Conservation (phyloP, 495 filamentous ascomycete genomes). For the Tuber melanosporum region DNA sequence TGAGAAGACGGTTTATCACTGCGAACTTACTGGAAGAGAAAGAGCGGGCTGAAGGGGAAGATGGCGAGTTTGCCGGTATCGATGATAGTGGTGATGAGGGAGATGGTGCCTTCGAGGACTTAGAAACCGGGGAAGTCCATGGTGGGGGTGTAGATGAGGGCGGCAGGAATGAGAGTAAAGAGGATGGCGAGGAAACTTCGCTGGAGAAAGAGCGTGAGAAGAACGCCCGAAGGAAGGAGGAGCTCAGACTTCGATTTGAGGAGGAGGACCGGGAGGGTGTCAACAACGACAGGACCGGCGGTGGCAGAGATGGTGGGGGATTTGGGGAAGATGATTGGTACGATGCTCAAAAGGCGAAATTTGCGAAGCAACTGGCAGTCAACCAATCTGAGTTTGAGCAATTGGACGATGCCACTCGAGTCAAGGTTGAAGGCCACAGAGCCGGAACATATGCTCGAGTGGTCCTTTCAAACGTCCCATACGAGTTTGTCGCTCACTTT, state of each 20-base stretch:
- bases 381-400: slow-evolving; percentile 86
- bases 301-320: slow-evolving; percentile 56
- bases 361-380: slow-evolving; percentile 90
- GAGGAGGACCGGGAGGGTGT: slow-evolving; percentile 95
- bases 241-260: slow-evolving; percentile 87
- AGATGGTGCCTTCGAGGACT: slow-evolving; percentile 82
- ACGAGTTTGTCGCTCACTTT: slow-evolving; percentile 86
- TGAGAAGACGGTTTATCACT: slow-evolving; percentile 68
- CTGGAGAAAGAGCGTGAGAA: slow-evolving; percentile 79
- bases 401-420: slow-evolving; percentile 71
- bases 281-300: slow-evolving; percentile 71
- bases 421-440: slow-evolving; percentile 77
- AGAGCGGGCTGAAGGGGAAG: slow-evolving; percentile 50
- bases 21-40: slow-evolving; percentile 53
- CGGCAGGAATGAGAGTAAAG: slow-evolving; percentile 42
- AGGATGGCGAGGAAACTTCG: slow-evolving; percentile 46
- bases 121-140: slow-evolving; percentile 67
- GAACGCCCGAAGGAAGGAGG: slow-evolving; percentile 88
- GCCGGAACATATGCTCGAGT: slow-evolving; percentile 93
- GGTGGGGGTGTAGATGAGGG: slow-evolving; percentile 40
- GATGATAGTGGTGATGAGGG: slow-evolving; percentile 58
- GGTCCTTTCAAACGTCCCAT: slow-evolving; percentile 77
- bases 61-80: slow-evolving; percentile 48
- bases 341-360: slow-evolving; percentile 84
- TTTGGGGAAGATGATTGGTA: slow-evolving; percentile 99